Base-by-base conservation (phyloP, 768 basidiomycete species). In the Boletus patriciae region DNA sequence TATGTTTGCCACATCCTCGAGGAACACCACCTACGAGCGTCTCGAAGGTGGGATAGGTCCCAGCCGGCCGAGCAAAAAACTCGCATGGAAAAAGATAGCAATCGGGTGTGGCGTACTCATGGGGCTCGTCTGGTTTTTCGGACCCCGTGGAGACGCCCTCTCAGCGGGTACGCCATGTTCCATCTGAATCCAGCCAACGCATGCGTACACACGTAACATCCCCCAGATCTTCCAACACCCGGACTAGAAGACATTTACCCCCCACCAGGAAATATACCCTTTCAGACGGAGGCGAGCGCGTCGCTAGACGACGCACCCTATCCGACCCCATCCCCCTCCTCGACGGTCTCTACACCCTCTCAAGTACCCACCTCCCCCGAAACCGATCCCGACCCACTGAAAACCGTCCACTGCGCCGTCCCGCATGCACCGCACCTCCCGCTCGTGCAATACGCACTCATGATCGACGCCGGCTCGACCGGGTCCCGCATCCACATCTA, bases 391-490 rank as follows among this genome's bases (percentile, higher is more conserved):
- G 83, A 96, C 73, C 87, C 83, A 0, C 71, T 80, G 36, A 81
- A 80, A 59, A 94, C 93, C 1, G 82, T 86, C 0, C 75, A 86
- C 74, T 98, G 94, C 75, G 80, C 80, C 0, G 53, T 70, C 0
- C 83, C 92, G 0, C 72, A 84, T 70, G 73, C 72, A 15, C 62
- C 79, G 2, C 65, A 72, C 50, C 66, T 77, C 47, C 80, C 81
- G 0, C 77, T 96, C 55, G 88, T 96, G 13, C 92, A 94, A 70
- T 99, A 91, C 72, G 94, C 93, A 0, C 82, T 98, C 66, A 97
- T 98, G 87, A 91, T 98, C 75, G 97, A 99, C 72, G 96, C 97
- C 1, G 97, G 97, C 23, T 98, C 95, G 18, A 97, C 94, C 0
- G 97, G 96, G 19, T 97, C 95, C 0, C 85, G 97, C 18, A 94